Evolutionary conservation across 2,329 filamentous ascomycete species (phyloP).

Genomic region (Penicillium sp.): DNA sequence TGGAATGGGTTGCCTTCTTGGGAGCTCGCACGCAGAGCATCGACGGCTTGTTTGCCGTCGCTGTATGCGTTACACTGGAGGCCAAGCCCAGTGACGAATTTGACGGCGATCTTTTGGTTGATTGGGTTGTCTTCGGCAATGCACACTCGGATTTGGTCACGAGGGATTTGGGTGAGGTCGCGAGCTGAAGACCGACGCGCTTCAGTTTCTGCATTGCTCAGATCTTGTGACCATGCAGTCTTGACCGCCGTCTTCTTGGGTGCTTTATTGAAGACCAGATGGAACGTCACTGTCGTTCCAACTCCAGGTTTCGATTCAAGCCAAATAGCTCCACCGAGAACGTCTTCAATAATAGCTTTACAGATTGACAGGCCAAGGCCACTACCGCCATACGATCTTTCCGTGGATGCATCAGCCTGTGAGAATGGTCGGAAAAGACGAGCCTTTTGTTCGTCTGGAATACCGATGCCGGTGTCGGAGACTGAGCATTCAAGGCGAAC

Average conservation of each 20-base stretch:
- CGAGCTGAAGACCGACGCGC: constrained; percentile 49
- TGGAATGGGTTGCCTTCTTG: constrained; percentile 76
- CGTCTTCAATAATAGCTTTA: constrained; percentile 88
- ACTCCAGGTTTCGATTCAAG: constrained; percentile 70
- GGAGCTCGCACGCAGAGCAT: constrained; percentile 73
- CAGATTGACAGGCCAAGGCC: constrained; percentile 90
- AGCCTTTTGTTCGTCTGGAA: constrained; percentile 69
- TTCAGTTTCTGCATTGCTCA: constrained; percentile 41
- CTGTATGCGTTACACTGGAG: constrained; percentile 86
- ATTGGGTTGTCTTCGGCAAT: constrained; percentile 95
- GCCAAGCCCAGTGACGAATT: constrained; percentile 81
- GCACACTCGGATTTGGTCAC: constrained; percentile 78
- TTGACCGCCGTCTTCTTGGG: constrained; percentile 56
- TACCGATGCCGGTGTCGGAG: constrained; percentile 86
- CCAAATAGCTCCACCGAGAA: constrained; percentile 82
- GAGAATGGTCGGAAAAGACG: constrained; percentile 91
- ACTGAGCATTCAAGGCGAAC: constrained; percentile 82
- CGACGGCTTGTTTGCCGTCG: constrained; percentile 83
- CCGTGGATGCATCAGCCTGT: constrained; percentile 86
- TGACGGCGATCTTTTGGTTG: constrained; percentile 90
- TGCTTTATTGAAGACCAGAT: constrained; percentile 80
- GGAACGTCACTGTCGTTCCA: constrained; percentile 68
- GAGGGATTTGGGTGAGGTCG: constrained; percentile 70
- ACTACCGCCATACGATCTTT: constrained; percentile 86
- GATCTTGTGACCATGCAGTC: constrained; percentile 53